Base-by-base conservation (phyloP, 1,284 basidiomycete species). In the Malassezia psittaci region DNA sequence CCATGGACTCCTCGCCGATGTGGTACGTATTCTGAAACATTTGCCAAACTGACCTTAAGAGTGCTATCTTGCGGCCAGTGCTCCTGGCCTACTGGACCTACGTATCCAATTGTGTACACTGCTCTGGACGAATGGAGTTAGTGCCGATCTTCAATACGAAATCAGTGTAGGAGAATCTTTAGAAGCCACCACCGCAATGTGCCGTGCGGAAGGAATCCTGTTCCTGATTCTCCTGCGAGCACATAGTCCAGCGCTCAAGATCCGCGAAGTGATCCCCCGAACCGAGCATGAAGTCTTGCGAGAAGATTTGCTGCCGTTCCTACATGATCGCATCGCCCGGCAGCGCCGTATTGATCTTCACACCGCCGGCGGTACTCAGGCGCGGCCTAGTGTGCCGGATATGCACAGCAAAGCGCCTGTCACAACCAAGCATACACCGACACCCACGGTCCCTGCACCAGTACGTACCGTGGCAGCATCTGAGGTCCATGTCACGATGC, bases 1-100 rank as follows among this genome's bases (percentile, higher is more conserved):
- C 86, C 83, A 62, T 90, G 86, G 85, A 87, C 85, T 71, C 86
- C 88, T 16, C 81, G 87, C 12, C 79, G 87, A 38, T 90, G 87
- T 63, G 88, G 43, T 45, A 45, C 43, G 43, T 45, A 13, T 34
- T 7, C 24, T 29, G 7, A 3, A 29, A 29, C 4, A 4, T 29
- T 29, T 3, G 43, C 5, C 8, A 5, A 15, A 33, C 43, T 45
- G 13, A 45, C 43, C 11, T 29, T 7, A 24, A 45, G 43, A 81
- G 61, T 80, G 81, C 18, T 82, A 81, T 58, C 76, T 90, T 13
- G 83, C 88, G 15, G 82, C 87, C 18, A 87, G 85, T 62, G 83
- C 86, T 52, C 79, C 83, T 1, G 87, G 87, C 11, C 80, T 84
- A 65, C 76, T 90, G 24, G 80, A 83, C 58, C 85, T 87, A 48